Base-by-base conservation (phyloP, 345 rosid genomes). In the Erucastrum elatum region DNA sequence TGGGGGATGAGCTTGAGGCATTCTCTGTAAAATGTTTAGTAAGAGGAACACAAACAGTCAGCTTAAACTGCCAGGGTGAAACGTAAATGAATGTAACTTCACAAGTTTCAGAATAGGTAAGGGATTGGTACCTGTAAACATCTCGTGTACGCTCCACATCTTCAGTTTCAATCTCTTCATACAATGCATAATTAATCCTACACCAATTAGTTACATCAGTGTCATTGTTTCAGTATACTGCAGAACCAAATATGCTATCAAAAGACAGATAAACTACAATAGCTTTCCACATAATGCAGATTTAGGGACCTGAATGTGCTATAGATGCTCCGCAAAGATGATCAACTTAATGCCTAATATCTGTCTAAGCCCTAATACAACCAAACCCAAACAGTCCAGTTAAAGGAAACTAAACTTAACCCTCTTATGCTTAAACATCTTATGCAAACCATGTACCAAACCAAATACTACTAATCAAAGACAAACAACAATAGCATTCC, bases 131-230 rank as follows among this genome's bases (percentile, higher is more conserved):
- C 98, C 87, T 84, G 70, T 94, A 94, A 0, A 91, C 97, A 63
- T 89, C 90, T 25, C 90, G 80, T 8, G 96, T 86, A 34, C 90
- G 88, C 80, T 90, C 94, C 64, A 88, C 65, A 84, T 92, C 96
- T 61, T 77, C 94, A 0, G 90, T 88, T 77, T 91, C 97, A 17
- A 94, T 90, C 83, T 94, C 98, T 84, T 91, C 98, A 72, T 85
- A 94, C 35, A 94, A 74, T 1, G 98, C 96, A 78, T 94, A 94
- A 68, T 94, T 91, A 34, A 94, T 89, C 98, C 97, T 91, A 68
- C 59, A 79, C n/a, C n/a, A n/a, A n/a, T n/a, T n/a, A n/a, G n/a
- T n/a, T n/a, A n/a, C 11, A 80, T 15, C 46, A 56, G 59, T 64
- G 30, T 58, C 73, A 78, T 74, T 64, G 31, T 21, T 15, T 55